These are phyloP conservation scores for Chaetoceros tenuissimus DNA, from an alignment of 108 stramenopile species.

Conservation along the genomic window DNA sequence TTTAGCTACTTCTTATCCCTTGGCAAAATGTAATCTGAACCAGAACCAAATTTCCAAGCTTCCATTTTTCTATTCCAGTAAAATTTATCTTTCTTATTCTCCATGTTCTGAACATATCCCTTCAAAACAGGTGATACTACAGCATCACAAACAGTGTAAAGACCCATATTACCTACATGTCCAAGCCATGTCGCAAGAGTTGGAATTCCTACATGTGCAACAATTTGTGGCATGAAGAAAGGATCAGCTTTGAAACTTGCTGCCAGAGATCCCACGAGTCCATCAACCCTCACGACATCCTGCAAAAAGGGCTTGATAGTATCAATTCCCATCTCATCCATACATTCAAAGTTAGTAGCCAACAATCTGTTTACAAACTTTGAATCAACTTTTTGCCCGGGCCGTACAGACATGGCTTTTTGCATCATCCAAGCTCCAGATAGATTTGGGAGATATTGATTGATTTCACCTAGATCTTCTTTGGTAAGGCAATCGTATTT, in stretches of 20 bases:
- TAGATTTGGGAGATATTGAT: conserved; percentile 89
- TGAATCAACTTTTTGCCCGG: conserved; percentile 61
- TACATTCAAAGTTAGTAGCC: conserved; percentile 81
- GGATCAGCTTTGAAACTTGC: conserved; percentile 66
- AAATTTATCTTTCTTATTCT: conserved; percentile 31
- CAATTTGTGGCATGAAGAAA: conserved; percentile 74
- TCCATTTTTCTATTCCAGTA: conserved; percentile 41
- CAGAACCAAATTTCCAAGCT: conserved; percentile 77
- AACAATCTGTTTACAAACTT: conserved; percentile 86
- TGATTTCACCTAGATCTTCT: conserved; percentile 79
- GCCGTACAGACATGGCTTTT: conserved; percentile 86
- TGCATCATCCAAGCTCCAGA: conserved; percentile 96
- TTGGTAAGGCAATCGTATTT: conserved; percentile 67
- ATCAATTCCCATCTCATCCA: conserved; percentile 64
- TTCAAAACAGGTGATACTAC: conserved; percentile 27
- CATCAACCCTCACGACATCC: conserved; percentile 88
- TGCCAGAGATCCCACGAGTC: conserved; percentile 66
- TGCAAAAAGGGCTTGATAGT: conserved; percentile 83
- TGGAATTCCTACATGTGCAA: conserved; percentile 65
- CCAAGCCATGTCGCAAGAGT: conserved; percentile 77
- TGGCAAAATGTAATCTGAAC: conserved; percentile 65
- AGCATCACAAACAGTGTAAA: conserved; percentile 43
- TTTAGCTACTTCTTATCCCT: conserved; percentile 4
- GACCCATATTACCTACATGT: conserved; percentile 69
- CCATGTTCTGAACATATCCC: conserved; percentile 36